Conservation (phyloP, 1,139 yeast species). For the Sugiyamaella neomexicana region DNA sequence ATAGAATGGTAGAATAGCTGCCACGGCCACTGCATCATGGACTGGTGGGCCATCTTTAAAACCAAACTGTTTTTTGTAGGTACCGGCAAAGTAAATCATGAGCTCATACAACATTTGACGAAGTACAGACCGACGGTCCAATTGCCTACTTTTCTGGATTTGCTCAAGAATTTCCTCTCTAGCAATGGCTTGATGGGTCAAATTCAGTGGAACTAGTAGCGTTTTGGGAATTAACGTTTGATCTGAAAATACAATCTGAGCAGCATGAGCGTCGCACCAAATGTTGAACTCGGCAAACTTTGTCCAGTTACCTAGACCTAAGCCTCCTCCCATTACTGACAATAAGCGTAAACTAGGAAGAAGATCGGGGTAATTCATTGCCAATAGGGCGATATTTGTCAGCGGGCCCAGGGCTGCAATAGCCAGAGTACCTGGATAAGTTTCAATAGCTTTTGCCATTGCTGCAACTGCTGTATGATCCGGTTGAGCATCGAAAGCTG, state of each 20-base stretch:
- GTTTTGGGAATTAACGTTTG: conserved; percentile 50
- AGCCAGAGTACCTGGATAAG: conserved; percentile 51
- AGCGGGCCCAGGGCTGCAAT: conserved; percentile 71
- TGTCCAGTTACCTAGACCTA: conserved; percentile 50
- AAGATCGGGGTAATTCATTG: conserved; percentile 54
- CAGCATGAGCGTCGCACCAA: conserved; percentile 75
- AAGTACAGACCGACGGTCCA: conserved; percentile 41
- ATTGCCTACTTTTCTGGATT: conserved; percentile 38
- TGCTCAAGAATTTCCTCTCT: conserved; percentile 46
- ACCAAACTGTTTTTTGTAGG: conserved; percentile 50
- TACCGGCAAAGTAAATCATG: conserved; percentile 53
- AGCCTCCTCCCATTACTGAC: conserved; percentile 78
- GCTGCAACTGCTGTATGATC: conserved; percentile 57
- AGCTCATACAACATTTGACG: conserved; percentile 59
- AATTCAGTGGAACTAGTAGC: conserved; percentile 63
- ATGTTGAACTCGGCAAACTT: conserved; percentile 76
- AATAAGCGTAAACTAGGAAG: conserved; percentile 50
- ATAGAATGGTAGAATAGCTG: conserved; percentile 53
- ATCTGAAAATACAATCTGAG: conserved; percentile 54
- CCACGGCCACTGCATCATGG: conserved; percentile 79
- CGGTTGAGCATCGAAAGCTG: conserved; percentile 42
- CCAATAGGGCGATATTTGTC: conserved; percentile 63
- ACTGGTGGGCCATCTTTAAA: conserved; percentile 67
- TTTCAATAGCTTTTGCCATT: conserved; percentile 51
- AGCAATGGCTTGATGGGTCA: conserved; percentile 70